Base-by-base conservation (phyloP, 306 rosid genomes). In the Cucumis melo region DNA sequence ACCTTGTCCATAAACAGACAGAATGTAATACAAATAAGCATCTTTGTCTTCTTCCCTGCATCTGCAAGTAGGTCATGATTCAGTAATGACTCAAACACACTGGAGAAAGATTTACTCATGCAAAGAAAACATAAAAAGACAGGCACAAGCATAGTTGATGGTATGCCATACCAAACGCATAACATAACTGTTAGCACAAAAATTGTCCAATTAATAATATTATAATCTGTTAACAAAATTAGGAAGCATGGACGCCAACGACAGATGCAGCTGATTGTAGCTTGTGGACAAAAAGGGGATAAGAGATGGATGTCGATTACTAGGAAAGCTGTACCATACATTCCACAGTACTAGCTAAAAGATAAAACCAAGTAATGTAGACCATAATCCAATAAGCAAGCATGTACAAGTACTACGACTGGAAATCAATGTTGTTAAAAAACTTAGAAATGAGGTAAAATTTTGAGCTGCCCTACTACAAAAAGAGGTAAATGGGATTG, bases 41-140 rank as follows among this genome's bases (percentile, higher is more conserved):
- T 94, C 97, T 85, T 94, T 94, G 66, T 92, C 91, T 74, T 94
- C 99, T 80, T 94, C 99, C 38, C 77, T 89, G 96, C 99, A 94
- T 83, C 99, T 94, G 96, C 78, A 13, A 34, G 54, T 54, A 70
- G 58, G 57, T 65, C 46, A 81, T 74, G 79, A 72, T 72, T 87
- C 68, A 83, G 82, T 65, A 77, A 32, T 36, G 73, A 34, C 64
- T 15, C 64, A 55, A 16, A 27, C 65, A 12, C 78, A 74, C 32
- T 55, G 23, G 60, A 72, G 23, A 24, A 24, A 5, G 44, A 54
- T 72, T 72, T 46, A 27, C 32, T 56, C 66, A 55, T 38, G 54
- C 66, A 75, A 50, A 75, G 36, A 58, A 55, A 75, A 55, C 46
- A 23, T n/a, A 54, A 75, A 58, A 58, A 6, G 50, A 55, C 29